These are phyloP conservation scores for Neltuma alba DNA, from an alignment of 306 rosid genomes.

Conservation along the genomic window DNA sequence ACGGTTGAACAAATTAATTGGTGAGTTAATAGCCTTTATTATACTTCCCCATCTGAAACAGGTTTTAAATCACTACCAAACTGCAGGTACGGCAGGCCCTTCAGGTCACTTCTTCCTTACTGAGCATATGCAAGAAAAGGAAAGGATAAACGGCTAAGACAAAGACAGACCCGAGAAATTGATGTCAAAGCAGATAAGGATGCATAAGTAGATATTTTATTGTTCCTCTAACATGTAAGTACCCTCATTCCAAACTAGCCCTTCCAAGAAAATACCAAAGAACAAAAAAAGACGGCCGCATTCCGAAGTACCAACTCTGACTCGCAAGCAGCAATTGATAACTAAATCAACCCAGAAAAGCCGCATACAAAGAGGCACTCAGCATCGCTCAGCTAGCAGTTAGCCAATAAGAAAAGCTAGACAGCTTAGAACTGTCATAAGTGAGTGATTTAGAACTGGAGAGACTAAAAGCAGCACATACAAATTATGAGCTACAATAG, in stretches of 20 bases:
- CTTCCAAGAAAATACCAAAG: background rate
- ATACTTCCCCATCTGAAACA: background rate
- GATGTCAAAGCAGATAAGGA: background rate
- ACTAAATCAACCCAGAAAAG: background rate
- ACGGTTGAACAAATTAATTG: background rate
- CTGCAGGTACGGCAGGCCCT: background rate
- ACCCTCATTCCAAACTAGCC: background rate
- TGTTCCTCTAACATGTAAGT: background rate
- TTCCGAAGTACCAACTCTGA: background rate
- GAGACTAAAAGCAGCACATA: background rate
- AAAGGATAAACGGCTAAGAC: background rate
- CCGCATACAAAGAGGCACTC: background rate
- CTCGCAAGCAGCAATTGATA: background rate
- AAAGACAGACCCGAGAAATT: background rate
- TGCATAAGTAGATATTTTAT: background rate
- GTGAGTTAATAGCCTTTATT: background rate
- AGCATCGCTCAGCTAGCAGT: conserved; percentile 16
- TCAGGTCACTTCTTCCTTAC: background rate
- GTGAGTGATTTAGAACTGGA: background rate
- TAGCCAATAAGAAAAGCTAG: conserved; percentile 1
- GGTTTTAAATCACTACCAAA: background rate
- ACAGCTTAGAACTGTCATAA: background rate
- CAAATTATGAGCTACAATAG: conserved; percentile 12
- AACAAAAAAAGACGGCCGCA: background rate
- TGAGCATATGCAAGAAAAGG: background rate